A percentile compares a stretch with the other conserved stretches of the same genome.
These are phyloP conservation scores for Micractinium sp. DNA, from an alignment of 139 green algal genomes.

Conservation along the genomic window DNA sequence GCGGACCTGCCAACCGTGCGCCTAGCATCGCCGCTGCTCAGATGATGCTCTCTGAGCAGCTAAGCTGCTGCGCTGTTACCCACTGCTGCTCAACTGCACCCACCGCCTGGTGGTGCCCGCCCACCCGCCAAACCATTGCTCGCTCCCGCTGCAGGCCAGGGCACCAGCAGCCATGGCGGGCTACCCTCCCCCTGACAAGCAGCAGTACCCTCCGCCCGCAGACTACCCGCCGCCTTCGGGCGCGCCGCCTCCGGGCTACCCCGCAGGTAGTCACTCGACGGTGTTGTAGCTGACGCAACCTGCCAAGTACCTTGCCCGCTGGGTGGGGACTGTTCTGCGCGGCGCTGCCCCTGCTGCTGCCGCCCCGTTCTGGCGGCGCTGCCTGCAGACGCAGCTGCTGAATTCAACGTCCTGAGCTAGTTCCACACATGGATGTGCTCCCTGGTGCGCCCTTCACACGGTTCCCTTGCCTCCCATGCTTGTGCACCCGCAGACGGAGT, in stretches of 20 bases:
- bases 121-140: too few relatives aligned
- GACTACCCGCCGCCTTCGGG: conserved; percentile 11
- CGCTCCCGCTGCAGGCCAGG: not conserved
- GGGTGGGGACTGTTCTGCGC: too few relatives aligned
- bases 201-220: conserved; percentile 8
- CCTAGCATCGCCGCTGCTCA: too few relatives aligned
- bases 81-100: too few relatives aligned
- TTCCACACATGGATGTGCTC: too few relatives aligned
- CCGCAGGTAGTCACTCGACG: not conserved
- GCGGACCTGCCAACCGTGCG: too few relatives aligned
- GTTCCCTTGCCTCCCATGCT: not conserved
- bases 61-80: too few relatives aligned
- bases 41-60: too few relatives aligned
- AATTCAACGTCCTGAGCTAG: too few relatives aligned
- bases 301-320: too few relatives aligned
- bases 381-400: not conserved
- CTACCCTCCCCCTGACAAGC: conserved; percentile 28
- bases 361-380: not conserved
- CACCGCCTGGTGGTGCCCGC: too few relatives aligned
- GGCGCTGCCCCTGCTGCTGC: not conserved
- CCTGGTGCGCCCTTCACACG: too few relatives aligned
- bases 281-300: not conserved
- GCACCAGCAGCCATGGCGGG: not conserved
- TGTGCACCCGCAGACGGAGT: not conserved
- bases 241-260: not conserved